phyloP scores from a whole-genome alignment of 495 filamentous ascomycete genomes.

The Xylaria palmicola region DNA sequence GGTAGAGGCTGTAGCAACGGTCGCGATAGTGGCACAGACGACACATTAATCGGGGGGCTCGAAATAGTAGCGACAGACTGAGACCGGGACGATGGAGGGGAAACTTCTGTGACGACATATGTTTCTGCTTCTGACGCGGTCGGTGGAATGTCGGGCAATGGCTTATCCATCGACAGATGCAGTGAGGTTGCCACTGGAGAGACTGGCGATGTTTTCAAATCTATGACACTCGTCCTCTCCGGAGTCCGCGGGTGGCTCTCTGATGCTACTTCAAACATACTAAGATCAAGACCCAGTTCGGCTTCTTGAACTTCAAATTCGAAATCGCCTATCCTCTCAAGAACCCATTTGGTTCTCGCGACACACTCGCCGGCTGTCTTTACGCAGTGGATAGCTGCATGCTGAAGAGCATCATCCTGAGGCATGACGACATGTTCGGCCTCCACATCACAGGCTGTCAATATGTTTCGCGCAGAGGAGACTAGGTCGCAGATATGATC shows the following conservation, averaged over 20 bases:
- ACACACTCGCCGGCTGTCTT: conserved; percentile 88
- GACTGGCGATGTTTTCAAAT: conserved; percentile 28
- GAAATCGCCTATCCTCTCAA: conserved; percentile 92
- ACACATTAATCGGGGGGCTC: conserved; percentile 32
- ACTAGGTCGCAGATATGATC: conserved; percentile 75
- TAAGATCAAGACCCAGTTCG: conserved; percentile 49
- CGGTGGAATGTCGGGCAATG: conserved; percentile 37
- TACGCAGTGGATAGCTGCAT: conserved; percentile 84
- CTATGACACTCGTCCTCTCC: conserved; percentile 35
- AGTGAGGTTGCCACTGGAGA: conserved; percentile 24
- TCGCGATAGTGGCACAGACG: conserved; percentile 43
- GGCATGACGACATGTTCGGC: conserved; percentile 77
- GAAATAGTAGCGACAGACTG: conserved; percentile 37
- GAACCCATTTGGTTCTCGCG: conserved; percentile 76
- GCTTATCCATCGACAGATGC: conserved; percentile 26
- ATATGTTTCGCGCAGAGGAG: conserved; percentile 73
- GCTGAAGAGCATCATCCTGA: conserved; percentile 70
- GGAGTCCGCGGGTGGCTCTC: conserved; percentile 38
- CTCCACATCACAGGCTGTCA: conserved; percentile 58
- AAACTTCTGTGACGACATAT: conserved; percentile 28
- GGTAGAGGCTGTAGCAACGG: conserved; percentile 44
- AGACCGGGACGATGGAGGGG: conserved; percentile 38
- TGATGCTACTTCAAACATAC: conserved; percentile 34
- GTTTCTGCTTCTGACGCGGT: conserved; percentile 36
- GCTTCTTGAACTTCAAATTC: conserved; percentile 63